These are phyloP conservation scores for Fusarium buharicum DNA, from an alignment of 2,329 filamentous ascomycete genomes.

Conservation along the genomic window DNA sequence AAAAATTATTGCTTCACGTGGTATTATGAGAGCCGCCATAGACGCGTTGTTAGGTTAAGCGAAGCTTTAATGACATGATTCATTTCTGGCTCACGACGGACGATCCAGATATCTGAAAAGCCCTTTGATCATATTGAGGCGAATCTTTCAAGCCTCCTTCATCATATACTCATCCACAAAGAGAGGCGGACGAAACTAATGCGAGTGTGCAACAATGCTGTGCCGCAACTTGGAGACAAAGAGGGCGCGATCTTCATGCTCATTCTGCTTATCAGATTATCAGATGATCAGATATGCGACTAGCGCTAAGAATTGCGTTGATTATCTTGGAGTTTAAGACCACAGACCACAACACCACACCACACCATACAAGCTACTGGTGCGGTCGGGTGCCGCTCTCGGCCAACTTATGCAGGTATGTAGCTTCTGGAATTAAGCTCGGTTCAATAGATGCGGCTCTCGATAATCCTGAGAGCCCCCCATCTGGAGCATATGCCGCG, in stretches of 20 bases:
- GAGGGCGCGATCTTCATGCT: slow-evolving; percentile 5
- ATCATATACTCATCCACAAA: neutral
- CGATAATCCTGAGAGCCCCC: neutral
- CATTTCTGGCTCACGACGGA: neutral
- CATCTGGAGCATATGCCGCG: slow-evolving; percentile 7
- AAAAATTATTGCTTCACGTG: neutral
- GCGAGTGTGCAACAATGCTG: neutral
- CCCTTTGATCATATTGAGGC: neutral
- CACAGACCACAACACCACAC: neutral
- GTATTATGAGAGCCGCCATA: slow-evolving; percentile 2
- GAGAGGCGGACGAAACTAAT: neutral
- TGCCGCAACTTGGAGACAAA: slow-evolving; percentile 2
- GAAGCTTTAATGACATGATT: neutral
- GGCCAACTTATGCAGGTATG: slow-evolving; percentile 3
- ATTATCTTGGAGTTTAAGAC: neutral
- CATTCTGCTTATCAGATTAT: slow-evolving; percentile 27
- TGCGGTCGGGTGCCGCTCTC: slow-evolving; percentile 11
- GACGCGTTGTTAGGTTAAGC: slow-evolving; percentile 2
- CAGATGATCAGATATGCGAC: slow-evolving; percentile 22
- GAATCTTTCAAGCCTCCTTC: neutral
- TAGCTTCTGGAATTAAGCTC: slow-evolving; percentile 17
- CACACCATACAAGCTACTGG: slow-evolving; percentile 1
- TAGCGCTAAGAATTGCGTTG: slow-evolving; percentile 14
- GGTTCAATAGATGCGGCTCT: slow-evolving; percentile 2
- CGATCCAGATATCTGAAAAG: neutral